Conservation (phyloP, 1,139 yeast genomes). For the Hanseniaspora uvarum region DNA sequence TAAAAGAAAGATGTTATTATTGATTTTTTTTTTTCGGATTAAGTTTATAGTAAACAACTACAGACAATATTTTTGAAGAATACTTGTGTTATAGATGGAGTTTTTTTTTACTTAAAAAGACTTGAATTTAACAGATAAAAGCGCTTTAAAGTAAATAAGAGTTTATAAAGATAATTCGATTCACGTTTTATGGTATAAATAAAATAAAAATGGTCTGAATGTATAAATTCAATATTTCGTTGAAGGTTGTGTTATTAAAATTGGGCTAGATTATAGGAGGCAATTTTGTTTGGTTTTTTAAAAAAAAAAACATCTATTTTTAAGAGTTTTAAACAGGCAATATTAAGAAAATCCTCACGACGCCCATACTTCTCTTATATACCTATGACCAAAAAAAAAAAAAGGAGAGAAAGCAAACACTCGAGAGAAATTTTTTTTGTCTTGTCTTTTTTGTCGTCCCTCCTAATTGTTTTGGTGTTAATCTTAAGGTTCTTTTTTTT, state of each 20-base stretch:
- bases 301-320: no score
- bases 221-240: not conserved
- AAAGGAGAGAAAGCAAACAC: no score
- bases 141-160: not conserved
- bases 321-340: no score
- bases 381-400: no score
- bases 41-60: not conserved
- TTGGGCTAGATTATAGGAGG: no score
- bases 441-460: no score
- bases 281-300: not conserved
- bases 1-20: not conserved
- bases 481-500: no score
- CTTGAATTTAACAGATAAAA: not conserved
- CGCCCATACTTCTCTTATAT: no score
- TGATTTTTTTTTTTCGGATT: not conserved
- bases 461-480: no score
- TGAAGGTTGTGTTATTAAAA: not conserved
- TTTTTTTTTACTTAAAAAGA: not conserved
- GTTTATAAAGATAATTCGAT: constrained; percentile 7
- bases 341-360: no score
- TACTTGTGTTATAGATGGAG: not conserved
- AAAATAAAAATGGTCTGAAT: not conserved
- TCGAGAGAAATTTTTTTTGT: no score
- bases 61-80: not conserved
- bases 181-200: not conserved